A percentile compares a stretch with the other conserved stretches of the same genome.
phyloP scores from a whole-genome alignment of 148 eudicot genomes.

The Beta vulgaris region DNA sequence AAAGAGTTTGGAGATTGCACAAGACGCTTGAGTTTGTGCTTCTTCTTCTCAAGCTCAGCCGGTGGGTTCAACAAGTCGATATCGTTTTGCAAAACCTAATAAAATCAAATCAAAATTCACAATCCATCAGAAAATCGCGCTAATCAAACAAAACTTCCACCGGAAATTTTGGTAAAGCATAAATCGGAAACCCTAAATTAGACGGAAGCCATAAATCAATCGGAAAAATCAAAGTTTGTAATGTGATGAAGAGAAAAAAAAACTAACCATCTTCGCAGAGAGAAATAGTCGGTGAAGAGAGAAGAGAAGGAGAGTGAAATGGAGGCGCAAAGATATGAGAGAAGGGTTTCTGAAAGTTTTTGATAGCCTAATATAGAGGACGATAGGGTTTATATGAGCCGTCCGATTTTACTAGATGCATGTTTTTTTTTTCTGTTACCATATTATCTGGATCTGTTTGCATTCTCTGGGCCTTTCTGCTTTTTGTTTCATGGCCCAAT shows the following conservation, averaged over 20 bases:
- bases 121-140: no score
- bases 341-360: not conserved
- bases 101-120: not conserved
- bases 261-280: conserved; percentile 15
- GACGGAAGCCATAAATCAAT: no score
- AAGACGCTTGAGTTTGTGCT: conserved; percentile 43
- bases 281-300: not conserved
- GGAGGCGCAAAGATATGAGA: not conserved
- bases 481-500: not conserved
- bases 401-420: conserved; percentile 2
- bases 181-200: no score
- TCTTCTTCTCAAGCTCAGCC: conserved; percentile 36
- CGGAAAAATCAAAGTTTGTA: no score
- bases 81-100: conserved; percentile 35
- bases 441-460: not conserved
- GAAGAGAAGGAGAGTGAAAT: not conserved
- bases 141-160: no score
- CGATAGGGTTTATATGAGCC: not conserved
- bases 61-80: conserved; percentile 42
- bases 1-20: conserved; percentile 42
- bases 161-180: no score
- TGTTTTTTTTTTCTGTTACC: no score
- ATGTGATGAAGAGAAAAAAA: no score
- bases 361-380: not conserved
- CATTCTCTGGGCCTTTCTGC: not conserved